Base-by-base conservation (phyloP, 2,329 filamentous ascomycete species). In the Alternaria panax region DNA sequence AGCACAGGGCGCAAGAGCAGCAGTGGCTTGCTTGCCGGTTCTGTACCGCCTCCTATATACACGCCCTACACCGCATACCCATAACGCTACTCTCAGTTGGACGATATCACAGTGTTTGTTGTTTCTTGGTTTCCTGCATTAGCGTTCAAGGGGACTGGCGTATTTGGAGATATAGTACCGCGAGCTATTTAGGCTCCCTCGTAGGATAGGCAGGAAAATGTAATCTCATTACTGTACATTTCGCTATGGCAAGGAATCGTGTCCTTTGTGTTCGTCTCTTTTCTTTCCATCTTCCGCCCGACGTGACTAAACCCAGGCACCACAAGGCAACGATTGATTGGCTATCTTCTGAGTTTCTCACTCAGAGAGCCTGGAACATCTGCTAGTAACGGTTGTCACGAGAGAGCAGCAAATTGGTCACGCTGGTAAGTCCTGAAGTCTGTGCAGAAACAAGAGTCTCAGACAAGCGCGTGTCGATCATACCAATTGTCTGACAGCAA, bases 141-240 rank as follows among this genome's bases (percentile, higher is more conserved):
- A 48, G 45, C 45, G 45, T 48, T 48, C 28, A 48, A 48, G 45
- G 38, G 28, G 30, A 48, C 45, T 48, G 45, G 45, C 45, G 45
- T 48, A 48, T 48, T 24, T 30, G 32, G 30, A 48, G 45, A 48
- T 25, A 34, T 36, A 48, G 45, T 48, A 48, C 8, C 45, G 36
- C 16, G 45, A 22, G 45, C 45, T 48, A 22, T 36, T 14, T 5
- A 36, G 20, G 30, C 45, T 34, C 45, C 28, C 24, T 20, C 32
- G 30, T 48, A 48, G 30, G 28, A 48, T 48, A 48, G 45, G 14
- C 20, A 36, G 45, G 45, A 48, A 48, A 48, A 48, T 36, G 28
- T 25, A 36, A 36, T 48, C 14, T 25, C 16, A 34, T 48, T 48
- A 18, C 45, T 48, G 20, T 36, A 34, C 2, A 25, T 22, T 0